A percentile compares a stretch with the other conserved stretches of the same genome.
These are phyloP conservation scores for Eragrostis tef DNA, from an alignment of 202 grass and related monocot species.

Conservation along the genomic window DNA sequence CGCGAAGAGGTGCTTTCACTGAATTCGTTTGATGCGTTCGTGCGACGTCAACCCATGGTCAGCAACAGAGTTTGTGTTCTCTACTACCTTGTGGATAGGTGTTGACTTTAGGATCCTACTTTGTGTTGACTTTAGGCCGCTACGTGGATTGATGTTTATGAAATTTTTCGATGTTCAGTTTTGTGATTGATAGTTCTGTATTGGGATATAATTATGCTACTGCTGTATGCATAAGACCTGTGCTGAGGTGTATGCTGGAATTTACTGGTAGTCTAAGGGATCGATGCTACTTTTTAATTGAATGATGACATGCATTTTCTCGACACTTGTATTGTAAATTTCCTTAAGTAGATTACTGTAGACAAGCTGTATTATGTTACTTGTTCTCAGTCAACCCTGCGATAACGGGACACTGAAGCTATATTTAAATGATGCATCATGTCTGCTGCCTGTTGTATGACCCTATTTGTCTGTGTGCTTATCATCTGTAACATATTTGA, in stretches of 20 bases:
- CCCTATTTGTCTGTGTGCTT: background rate
- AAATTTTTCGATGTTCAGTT: background rate
- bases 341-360: background rate
- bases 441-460: background rate
- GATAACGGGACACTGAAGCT: too few relatives aligned
- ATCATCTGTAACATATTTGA: background rate
- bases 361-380: background rate
- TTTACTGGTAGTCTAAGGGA: too few relatives aligned
- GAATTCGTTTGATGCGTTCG: background rate
- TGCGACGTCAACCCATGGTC: too few relatives aligned
- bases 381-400: background rate
- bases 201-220: background rate
- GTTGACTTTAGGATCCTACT: too few relatives aligned
- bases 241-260: background rate
- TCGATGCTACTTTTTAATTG: too few relatives aligned
- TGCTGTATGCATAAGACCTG: background rate
- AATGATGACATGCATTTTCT: too few relatives aligned
- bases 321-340: too few relatives aligned
- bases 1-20: background rate
- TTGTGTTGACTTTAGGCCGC: background rate
- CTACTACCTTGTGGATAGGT: background rate
- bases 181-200: background rate
- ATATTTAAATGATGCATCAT: background rate
- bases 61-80: background rate
- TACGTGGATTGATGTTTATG: background rate